These are phyloP conservation scores for Sporopachydermia lactativora DNA, from an alignment of 805 yeast species.

Conservation along the genomic window DNA sequence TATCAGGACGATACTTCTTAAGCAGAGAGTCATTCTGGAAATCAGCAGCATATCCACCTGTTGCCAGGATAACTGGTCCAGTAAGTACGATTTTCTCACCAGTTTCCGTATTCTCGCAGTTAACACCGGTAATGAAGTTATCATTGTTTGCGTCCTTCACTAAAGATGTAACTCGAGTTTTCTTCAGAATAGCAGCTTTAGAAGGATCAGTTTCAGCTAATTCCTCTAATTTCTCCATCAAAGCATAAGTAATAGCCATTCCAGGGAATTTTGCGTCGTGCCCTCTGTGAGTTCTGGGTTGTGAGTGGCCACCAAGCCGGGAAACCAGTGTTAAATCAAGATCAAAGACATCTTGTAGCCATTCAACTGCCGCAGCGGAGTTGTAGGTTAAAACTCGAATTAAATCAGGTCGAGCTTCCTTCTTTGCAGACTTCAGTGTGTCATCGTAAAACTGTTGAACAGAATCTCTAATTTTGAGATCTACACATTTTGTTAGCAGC, in stretches of 20 bases:
- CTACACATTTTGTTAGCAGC: slow-evolving; percentile 1
- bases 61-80: slow-evolving; percentile 49
- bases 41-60: slow-evolving; percentile 60
- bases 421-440: slow-evolving; percentile 52
- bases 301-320: slow-evolving; percentile 75
- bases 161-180: slow-evolving; percentile 29
- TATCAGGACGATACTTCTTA: slow-evolving; percentile 43
- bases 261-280: slow-evolving; percentile 52
- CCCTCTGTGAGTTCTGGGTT: slow-evolving; percentile 72
- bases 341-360: slow-evolving; percentile 53
- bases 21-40: slow-evolving; percentile 35
- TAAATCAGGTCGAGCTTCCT: slow-evolving; percentile 41
- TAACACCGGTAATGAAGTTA: slow-evolving; percentile 26
- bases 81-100: slow-evolving; percentile 11
- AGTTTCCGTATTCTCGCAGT: slow-evolving; percentile 11
- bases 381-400: slow-evolving; percentile 46
- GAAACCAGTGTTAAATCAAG: slow-evolving; percentile 54
- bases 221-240: slow-evolving; percentile 35
- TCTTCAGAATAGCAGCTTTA: slow-evolving; percentile 25
- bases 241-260: slow-evolving; percentile 44
- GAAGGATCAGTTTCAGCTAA: slow-evolving; percentile 29
- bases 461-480: slow-evolving; percentile 36
- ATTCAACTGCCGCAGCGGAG: slow-evolving; percentile 53
- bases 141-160: slow-evolving; percentile 20
- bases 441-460: slow-evolving; percentile 48